These are phyloP conservation scores for Corchorus olitorius DNA, from an alignment of 345 rosid genomes.

Conservation along the genomic window DNA sequence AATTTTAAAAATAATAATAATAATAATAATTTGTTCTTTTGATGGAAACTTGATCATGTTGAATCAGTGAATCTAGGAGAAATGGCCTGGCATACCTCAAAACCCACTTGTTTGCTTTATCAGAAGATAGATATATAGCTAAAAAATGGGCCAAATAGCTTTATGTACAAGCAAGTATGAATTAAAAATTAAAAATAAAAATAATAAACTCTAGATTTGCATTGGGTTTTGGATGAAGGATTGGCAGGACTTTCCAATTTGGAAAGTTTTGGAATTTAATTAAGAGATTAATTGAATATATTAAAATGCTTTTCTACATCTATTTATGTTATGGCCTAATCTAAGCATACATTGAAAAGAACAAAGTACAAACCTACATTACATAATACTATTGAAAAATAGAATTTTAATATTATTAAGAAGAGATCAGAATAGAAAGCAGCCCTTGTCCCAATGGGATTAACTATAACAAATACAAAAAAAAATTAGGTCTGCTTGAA, in stretches of 20 bases:
- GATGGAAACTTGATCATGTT: constrained; percentile 16
- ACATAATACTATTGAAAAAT: background rate
- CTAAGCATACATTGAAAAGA: background rate
- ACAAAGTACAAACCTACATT: background rate
- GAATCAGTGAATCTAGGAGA: constrained; percentile 24
- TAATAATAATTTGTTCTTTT: background rate
- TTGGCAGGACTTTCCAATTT: background rate
- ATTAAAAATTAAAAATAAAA: background rate
- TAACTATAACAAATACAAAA: background rate
- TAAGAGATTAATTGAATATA: background rate
- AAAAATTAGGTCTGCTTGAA: background rate
- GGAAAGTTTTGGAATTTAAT: background rate
- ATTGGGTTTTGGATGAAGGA: background rate
- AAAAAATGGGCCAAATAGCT: background rate
- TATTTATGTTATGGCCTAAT: background rate
- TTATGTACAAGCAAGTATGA: background rate
- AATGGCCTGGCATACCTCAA: background rate
- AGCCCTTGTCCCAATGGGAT: background rate
- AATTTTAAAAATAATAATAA: background rate
- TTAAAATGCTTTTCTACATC: background rate
- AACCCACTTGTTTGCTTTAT: constrained; percentile 19
- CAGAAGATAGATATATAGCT: background rate
- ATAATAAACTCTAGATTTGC: background rate
- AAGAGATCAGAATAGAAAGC: background rate
- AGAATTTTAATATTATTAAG: constrained; percentile 7